phyloP scores from a whole-genome alignment of 2,329 filamentous ascomycete species.

The Fusarium humuli region DNA sequence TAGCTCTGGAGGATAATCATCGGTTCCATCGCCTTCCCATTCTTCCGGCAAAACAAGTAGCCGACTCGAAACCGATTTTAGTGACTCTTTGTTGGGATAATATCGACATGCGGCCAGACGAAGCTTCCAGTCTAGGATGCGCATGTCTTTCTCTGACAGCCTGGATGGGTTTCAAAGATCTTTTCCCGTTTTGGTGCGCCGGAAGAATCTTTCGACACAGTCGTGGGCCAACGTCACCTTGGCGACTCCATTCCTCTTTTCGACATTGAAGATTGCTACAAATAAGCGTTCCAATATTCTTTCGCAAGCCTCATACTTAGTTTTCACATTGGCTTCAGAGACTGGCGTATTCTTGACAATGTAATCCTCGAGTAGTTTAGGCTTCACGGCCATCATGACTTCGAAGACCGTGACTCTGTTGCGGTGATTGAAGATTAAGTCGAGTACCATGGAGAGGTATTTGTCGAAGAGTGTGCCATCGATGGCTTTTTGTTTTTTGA shows the following conservation, averaged over 20 bases:
- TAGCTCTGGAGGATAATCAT: background rate
- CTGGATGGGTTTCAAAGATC: background rate
- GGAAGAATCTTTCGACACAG: background rate
- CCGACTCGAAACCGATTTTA: background rate
- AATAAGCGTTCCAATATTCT: background rate
- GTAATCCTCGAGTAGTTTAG: background rate
- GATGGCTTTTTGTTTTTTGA: background rate
- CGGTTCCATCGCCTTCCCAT: background rate
- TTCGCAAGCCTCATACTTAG: background rate
- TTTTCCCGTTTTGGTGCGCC: background rate
- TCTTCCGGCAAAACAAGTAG: background rate
- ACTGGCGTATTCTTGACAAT: background rate
- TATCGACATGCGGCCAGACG: background rate
- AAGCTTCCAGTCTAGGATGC: background rate
- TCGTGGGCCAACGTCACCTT: background rate
- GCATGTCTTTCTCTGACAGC: background rate
- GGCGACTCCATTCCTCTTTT: background rate
- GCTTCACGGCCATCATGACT: background rate
- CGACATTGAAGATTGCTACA: background rate
- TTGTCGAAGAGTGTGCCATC: background rate
- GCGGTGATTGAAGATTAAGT: background rate
- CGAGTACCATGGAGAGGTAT: background rate
- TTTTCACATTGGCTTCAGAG: background rate
- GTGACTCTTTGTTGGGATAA: background rate
- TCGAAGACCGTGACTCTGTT: background rate